A percentile compares a stretch with the other conserved stretches of the same genome.
phyloP scores from a whole-genome alignment of 2,329 filamentous ascomycete species.

The Aspergillus hiratsukae region DNA sequence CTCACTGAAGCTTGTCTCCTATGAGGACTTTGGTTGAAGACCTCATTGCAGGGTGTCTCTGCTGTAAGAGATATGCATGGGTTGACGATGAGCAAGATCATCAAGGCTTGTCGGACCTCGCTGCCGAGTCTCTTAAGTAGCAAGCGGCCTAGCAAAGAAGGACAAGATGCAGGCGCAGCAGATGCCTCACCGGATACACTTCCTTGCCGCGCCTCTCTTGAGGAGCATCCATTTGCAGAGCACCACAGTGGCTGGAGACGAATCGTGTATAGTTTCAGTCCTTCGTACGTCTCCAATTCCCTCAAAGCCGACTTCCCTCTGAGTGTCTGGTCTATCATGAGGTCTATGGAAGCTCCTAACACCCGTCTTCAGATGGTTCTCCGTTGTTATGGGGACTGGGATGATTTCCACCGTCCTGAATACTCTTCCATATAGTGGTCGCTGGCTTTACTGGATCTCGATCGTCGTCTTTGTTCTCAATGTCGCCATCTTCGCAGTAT shows the following conservation, averaged over 20 bases:
- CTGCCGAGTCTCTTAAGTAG: not conserved
- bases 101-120: not conserved
- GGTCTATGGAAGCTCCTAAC: not conserved
- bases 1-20: not conserved
- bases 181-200: not conserved
- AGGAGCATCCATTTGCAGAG: constrained; percentile 2
- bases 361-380: constrained; percentile 20
- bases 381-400: constrained; percentile 26
- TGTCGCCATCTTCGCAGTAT: constrained; percentile 21
- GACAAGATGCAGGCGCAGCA: not conserved
- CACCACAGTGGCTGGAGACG: constrained; percentile 16
- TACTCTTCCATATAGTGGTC: constrained; percentile 23
- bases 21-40: not conserved
- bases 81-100: not conserved
- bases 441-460: constrained; percentile 26
- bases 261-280: constrained; percentile 21
- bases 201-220: not conserved
- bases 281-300: constrained; percentile 16
- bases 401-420: constrained; percentile 24
- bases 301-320: not conserved
- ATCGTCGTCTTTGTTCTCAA: constrained; percentile 22
- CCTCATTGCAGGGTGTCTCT: not conserved
- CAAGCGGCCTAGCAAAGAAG: not conserved
- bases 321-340: not conserved
- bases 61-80: not conserved